Percentiles rank a stretch among this genome's conserved stretches.
Evolutionary conservation across 2,329 filamentous ascomycete genomes (phyloP).

Genomic region (Colletotrichum cuscutae): DNA sequence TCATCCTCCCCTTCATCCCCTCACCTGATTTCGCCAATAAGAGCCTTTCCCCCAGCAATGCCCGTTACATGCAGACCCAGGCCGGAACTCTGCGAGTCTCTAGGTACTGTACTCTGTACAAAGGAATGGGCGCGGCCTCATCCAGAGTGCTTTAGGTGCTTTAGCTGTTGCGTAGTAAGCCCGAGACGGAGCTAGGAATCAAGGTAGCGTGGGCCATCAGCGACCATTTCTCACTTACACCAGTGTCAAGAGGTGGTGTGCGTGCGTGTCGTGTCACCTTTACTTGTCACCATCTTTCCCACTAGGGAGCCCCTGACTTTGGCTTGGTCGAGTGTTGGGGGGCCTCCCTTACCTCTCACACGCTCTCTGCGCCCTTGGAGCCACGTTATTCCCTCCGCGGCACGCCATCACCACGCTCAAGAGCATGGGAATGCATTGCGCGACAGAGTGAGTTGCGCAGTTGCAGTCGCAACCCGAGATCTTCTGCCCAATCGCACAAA

Average conservation of each 20-base stretch:
- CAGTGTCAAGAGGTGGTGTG: neutral
- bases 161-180: constrained; percentile 6
- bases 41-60: neutral
- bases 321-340: neutral
- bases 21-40: neutral
- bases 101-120: neutral
- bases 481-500: neutral
- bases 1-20: neutral
- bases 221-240: neutral
- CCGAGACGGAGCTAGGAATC: neutral
- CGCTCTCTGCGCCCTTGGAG: neutral
- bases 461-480: neutral
- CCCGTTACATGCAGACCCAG: constrained; percentile 23
- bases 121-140: constrained; percentile 7
- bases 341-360: neutral
- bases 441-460: neutral
- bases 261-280: neutral
- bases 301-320: neutral
- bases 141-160: neutral
- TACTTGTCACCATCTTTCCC: neutral
- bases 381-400: constrained; percentile 10
- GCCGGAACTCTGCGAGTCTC: neutral
- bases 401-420: neutral
- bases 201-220: neutral
- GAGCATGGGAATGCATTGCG: neutral